Conservation (phyloP, 805 yeast species). For the Candida glaebosa region DNA sequence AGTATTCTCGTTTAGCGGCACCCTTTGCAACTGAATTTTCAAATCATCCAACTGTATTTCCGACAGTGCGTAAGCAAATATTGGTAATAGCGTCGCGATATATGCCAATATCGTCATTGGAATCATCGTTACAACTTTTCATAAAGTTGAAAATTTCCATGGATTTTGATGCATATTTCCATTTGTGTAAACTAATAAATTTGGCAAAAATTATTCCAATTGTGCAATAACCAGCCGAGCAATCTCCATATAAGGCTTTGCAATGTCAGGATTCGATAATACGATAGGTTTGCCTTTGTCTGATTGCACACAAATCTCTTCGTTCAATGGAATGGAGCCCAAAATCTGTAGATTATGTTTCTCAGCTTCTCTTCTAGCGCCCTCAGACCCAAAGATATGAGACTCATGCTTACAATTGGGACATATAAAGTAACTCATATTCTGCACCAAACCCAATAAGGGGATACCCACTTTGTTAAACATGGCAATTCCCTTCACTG, state of each 20-base stretch:
- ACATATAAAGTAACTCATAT: conserved; percentile 76
- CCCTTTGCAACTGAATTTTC: background rate
- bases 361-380: conserved; percentile 50
- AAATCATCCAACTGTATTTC: background rate
- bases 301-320: conserved; percentile 54
- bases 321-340: conserved; percentile 67
- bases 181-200: background rate
- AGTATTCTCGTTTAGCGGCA: background rate
- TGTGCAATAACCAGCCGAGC: conserved; percentile 29
- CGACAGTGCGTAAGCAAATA: background rate
- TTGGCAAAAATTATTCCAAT: conserved; percentile 4
- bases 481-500: conserved; percentile 76
- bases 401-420: conserved; percentile 73
- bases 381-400: conserved; percentile 71
- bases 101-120: background rate
- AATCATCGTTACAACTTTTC: background rate
- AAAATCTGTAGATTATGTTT: conserved; percentile 47
- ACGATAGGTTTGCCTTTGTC: conserved; percentile 68
- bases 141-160: no score
- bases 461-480: conserved; percentile 70
- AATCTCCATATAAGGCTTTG: conserved; percentile 43
- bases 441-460: conserved; percentile 72
- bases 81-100: background rate
- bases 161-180: no score
- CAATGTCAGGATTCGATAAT: conserved; percentile 36